phyloP scores from a whole-genome alignment of 768 basidiomycete species.

The Xerocomus spinulosus region DNA sequence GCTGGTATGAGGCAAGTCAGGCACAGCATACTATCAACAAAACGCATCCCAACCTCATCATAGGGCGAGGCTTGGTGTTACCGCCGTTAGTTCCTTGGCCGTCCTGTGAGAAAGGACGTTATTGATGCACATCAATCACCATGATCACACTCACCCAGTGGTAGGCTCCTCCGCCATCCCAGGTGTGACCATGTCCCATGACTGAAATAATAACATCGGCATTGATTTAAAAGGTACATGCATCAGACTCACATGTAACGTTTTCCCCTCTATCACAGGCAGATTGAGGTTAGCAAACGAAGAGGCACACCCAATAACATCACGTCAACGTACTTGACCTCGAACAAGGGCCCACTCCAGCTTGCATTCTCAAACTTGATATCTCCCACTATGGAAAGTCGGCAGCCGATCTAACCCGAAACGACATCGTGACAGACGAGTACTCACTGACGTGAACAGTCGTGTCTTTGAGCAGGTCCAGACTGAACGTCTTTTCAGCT shows the following conservation, averaged over 20 bases:
- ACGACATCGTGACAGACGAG: neutral
- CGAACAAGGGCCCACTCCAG: constrained; percentile 55
- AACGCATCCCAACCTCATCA: constrained; percentile 34
- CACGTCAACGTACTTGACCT: constrained; percentile 37
- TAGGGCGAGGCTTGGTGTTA: constrained; percentile 29
- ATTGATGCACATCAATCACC: neutral
- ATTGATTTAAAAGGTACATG: neutral
- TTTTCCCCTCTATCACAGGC: constrained; percentile 37
- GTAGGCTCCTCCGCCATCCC: constrained; percentile 40
- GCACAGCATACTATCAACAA: neutral
- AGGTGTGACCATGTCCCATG: constrained; percentile 39
- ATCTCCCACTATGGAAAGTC: constrained; percentile 44
- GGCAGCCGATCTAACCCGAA: neutral
- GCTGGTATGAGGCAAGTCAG: constrained; percentile 18
- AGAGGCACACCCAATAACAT: neutral
- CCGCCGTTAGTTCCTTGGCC: constrained; percentile 17
- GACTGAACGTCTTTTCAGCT: constrained; percentile 45
- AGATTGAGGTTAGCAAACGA: neutral
- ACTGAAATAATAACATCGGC: constrained; percentile 9
- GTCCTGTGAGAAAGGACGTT: constrained; percentile 17
- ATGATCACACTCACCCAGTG: constrained; percentile 35
- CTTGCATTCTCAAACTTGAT: constrained; percentile 48
- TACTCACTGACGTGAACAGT: constrained; percentile 56
- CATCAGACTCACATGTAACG: constrained; percentile 42
- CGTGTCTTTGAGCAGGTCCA: constrained; percentile 43